Percentiles rank a stretch among this genome's conserved stretches.
Evolutionary conservation across 2,329 filamentous ascomycete species (phyloP).

Genomic region (Penicillium sp.): DNA sequence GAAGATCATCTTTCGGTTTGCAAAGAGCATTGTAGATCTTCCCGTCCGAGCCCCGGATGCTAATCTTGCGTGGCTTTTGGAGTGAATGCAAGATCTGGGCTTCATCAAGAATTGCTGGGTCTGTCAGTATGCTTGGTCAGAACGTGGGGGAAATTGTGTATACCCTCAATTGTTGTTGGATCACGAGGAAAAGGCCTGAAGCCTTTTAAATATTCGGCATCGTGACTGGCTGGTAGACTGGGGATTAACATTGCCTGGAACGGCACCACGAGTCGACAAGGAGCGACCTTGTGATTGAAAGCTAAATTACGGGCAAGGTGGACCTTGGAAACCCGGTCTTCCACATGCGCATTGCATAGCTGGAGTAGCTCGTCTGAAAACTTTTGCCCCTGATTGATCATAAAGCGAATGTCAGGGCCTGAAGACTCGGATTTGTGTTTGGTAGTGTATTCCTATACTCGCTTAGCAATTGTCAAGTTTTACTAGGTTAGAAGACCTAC

Average conservation of each 20-base stretch:
- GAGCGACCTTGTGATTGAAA: slow-evolving; percentile 77
- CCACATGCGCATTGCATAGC: slow-evolving; percentile 72
- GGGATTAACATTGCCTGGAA: slow-evolving; percentile 79
- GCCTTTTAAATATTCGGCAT: slow-evolving; percentile 59
- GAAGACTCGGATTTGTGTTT: slow-evolving; percentile 39
- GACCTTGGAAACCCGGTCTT: slow-evolving; percentile 63
- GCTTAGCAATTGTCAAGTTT: slow-evolving; percentile 9
- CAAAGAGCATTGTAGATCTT: slow-evolving; percentile 83
- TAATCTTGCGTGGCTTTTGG: slow-evolving; percentile 85
- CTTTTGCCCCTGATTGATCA: slow-evolving; percentile 74
- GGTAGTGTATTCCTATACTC: slow-evolving; percentile 46
- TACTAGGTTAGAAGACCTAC: slow-evolving; percentile 19
- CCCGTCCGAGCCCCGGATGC: slow-evolving; percentile 81
- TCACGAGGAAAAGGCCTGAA: slow-evolving; percentile 86
- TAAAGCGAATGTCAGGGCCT: slow-evolving; percentile 57
- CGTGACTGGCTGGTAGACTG: slow-evolving; percentile 65
- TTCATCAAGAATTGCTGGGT: slow-evolving; percentile 66
- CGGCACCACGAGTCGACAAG: slow-evolving; percentile 80
- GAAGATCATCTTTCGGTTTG: slow-evolving; percentile 96
- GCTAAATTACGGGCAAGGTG: slow-evolving; percentile 71
- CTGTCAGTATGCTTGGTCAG: too few species aligned
- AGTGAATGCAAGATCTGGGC: slow-evolving; percentile 86
- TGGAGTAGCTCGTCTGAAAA: slow-evolving; percentile 74
- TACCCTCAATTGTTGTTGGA: slow-evolving; percentile 67
- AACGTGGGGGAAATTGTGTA: slow-evolving; percentile 15